Conservation (phyloP, 306 rosid species). For the Benincasa hispida region DNA sequence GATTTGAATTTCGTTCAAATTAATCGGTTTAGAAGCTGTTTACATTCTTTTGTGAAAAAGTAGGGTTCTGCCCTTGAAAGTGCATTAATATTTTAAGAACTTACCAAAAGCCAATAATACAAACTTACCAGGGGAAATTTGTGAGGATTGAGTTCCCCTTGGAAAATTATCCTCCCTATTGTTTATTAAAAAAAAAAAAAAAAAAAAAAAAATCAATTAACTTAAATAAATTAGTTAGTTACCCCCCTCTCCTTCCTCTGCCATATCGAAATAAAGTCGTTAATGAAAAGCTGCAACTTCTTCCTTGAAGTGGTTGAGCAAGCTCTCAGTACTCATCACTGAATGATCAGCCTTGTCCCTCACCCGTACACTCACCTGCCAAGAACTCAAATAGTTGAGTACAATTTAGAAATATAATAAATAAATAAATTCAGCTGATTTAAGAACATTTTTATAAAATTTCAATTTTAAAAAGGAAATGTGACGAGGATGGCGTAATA, state of each 20-base stretch:
- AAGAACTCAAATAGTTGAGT: not conserved
- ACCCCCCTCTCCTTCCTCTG: not conserved
- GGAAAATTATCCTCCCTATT: too few relatives aligned
- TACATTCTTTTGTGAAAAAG: too few relatives aligned
- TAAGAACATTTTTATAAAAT: not conserved
- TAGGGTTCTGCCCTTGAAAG: too few relatives aligned
- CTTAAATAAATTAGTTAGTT: not conserved
- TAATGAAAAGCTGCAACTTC: constrained; percentile 56
- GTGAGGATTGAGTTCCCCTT: too few relatives aligned
- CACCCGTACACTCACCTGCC: constrained; percentile 88
- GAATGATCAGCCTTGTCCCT: constrained; percentile 57
- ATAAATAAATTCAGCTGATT: not conserved
- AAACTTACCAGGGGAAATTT: too few relatives aligned
- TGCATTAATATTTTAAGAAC: too few relatives aligned
- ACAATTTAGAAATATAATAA: not conserved
- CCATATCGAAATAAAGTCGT: not conserved
- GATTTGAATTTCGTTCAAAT: too few relatives aligned
- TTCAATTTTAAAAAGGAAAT: not conserved
- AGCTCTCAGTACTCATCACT: constrained; percentile 46
- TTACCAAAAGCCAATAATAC: too few relatives aligned
- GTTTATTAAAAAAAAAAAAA: too few relatives aligned
- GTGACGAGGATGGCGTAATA: not conserved
- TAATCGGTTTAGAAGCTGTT: too few relatives aligned
- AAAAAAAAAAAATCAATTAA: not conserved
- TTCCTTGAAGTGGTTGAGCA: constrained; percentile 50